phyloP scores from a whole-genome alignment of 1,284 basidiomycete species.

The Pulveroboletus sp. region DNA sequence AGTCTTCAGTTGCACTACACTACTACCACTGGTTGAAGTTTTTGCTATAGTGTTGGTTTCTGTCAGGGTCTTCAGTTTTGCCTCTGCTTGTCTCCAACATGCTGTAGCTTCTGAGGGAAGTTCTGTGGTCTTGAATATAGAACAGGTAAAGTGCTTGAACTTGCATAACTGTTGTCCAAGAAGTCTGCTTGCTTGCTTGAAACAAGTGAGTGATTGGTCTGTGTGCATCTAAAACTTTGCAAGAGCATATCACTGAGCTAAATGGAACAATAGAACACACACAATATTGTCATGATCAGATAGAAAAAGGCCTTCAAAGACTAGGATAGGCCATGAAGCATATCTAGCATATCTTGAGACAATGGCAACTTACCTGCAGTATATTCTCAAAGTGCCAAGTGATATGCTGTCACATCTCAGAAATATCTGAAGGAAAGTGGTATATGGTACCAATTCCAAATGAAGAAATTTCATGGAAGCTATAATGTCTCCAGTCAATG shows the following conservation, averaged over 20 bases:
- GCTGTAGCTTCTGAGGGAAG: not conserved
- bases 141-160: conserved; percentile 5
- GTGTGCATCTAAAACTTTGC: conserved; percentile 26
- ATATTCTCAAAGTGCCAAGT: no score
- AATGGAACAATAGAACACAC: conserved; percentile 3
- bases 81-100: not conserved
- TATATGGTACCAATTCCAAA: no score
- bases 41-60: no score
- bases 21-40: not conserved
- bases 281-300: conserved; percentile 13
- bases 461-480: no score
- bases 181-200: not conserved
- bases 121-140: not conserved
- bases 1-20: not conserved
- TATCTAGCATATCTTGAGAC: no score
- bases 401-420: no score
- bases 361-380: no score
- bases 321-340: no score
- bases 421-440: no score
- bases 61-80: not conserved
- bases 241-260: not conserved
- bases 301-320: no score
- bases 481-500: no score
- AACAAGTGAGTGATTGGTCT: not conserved
- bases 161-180: not conserved